Conservation (phyloP, 805 yeast species). For the Nakazawaea sp. region DNA sequence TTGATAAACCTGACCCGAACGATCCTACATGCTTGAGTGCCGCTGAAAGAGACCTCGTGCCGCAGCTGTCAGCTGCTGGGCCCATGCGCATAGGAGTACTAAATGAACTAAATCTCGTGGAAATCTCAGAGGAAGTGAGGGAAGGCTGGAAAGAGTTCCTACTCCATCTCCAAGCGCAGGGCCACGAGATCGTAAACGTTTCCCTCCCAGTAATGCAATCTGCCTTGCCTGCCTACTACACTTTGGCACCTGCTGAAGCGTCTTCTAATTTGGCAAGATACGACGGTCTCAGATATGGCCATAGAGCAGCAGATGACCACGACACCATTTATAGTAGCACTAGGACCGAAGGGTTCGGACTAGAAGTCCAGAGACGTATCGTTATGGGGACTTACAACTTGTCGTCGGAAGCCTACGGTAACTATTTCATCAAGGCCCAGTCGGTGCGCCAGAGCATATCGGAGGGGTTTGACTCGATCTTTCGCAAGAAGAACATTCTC, state of each 20-base stretch:
- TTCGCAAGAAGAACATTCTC: slow-evolving; percentile 42
- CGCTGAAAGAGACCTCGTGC: slow-evolving; percentile 25
- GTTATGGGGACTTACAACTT: slow-evolving; percentile 82
- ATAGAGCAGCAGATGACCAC: slow-evolving; percentile 29
- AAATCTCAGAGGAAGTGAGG: slow-evolving; percentile 41
- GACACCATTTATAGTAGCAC: slow-evolving; percentile 42
- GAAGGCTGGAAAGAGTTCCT: slow-evolving; percentile 41
- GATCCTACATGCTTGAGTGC: slow-evolving; percentile 70
- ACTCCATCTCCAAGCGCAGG: slow-evolving; percentile 36
- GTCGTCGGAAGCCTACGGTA: slow-evolving; percentile 64
- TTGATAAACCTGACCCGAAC: slow-evolving; percentile 57
- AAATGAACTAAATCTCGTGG: slow-evolving; percentile 52
- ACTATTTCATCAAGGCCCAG: slow-evolving; percentile 75
- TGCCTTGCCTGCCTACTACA: slow-evolving; percentile 77
- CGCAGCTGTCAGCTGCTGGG: slow-evolving; percentile 2
- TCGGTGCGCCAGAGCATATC: slow-evolving; percentile 53
- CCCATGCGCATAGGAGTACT: slow-evolving; percentile 60
- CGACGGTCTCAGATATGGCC: slow-evolving; percentile 88
- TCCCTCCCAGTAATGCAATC: slow-evolving; percentile 63
- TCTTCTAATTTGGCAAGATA: slow-evolving; percentile 84
- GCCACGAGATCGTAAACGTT: slow-evolving; percentile 49
- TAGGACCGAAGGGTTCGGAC: slow-evolving; percentile 64
- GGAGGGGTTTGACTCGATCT: slow-evolving; percentile 58
- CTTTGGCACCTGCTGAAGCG: slow-evolving; percentile 89
- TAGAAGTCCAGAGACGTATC: slow-evolving; percentile 78